Evolutionary conservation across 75 land plant species (phyloP).

Genomic region (Chamaecyparis obtusa): DNA sequence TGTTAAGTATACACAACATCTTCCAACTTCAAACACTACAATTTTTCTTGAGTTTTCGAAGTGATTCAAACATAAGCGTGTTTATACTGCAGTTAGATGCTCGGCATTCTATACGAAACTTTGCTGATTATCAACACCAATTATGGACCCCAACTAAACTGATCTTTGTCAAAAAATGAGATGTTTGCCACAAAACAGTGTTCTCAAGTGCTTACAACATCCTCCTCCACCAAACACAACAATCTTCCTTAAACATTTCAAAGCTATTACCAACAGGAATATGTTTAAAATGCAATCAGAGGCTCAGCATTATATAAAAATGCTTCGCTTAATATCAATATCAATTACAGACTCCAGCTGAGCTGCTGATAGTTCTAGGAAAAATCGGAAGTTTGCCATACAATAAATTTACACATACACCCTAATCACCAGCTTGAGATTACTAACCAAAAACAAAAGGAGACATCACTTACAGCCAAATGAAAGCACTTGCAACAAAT

Average conservation of each 20-base stretch:
- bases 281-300: too few relatives aligned
- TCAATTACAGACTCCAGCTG: background rate
- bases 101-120: background rate
- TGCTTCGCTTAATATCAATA: too few relatives aligned
- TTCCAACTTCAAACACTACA: too few relatives aligned
- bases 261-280: too few relatives aligned
- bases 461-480: slow-evolving; percentile 57
- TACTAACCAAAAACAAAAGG: background rate
- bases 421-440: background rate
- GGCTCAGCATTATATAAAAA: too few relatives aligned
- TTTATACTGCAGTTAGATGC: too few relatives aligned
- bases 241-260: too few relatives aligned
- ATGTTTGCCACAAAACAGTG: background rate
- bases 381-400: background rate
- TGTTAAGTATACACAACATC: too few relatives aligned
- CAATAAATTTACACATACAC: background rate
- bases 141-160: background rate
- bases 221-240: background rate
- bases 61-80: too few relatives aligned
- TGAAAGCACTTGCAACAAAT: slow-evolving; percentile 74
- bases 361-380: background rate
- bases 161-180: background rate
- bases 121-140: background rate
- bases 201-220: background rate
- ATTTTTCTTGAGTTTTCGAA: too few relatives aligned